phyloP scores from a whole-genome alignment of 192 early-diverging fungal species.

The Backusella morwellensis region DNA sequence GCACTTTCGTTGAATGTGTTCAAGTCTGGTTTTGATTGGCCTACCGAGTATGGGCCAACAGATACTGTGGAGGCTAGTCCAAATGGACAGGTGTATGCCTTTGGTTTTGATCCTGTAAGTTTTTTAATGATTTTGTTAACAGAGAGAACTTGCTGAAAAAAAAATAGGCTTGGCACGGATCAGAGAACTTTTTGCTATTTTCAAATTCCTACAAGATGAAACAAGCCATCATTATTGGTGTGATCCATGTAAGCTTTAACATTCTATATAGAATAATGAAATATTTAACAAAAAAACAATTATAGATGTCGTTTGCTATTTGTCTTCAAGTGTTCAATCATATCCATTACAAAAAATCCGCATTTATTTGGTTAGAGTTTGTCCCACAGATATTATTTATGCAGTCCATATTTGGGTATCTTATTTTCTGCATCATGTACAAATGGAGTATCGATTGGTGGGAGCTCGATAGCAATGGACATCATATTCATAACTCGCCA shows the following conservation, averaged over 20 bases:
- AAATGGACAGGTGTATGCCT: constrained; percentile 63
- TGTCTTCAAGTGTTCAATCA: constrained; percentile 88
- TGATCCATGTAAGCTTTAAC: constrained; percentile 62
- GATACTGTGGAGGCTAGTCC: constrained; percentile 59
- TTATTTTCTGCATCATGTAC: constrained; percentile 85
- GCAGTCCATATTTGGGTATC: constrained; percentile 94
- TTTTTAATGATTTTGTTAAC: neutral
- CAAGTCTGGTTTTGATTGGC: constrained; percentile 80
- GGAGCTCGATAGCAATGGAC: constrained; percentile 62
- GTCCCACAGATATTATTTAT: constrained; percentile 95
- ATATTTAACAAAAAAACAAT: neutral
- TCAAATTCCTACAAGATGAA: constrained; percentile 99
- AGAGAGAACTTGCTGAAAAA: no score
- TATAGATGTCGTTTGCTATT: constrained; percentile 88
- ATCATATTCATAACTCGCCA: constrained; percentile 66
- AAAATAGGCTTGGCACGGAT: constrained; percentile 73
- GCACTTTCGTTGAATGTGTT: constrained; percentile 76
- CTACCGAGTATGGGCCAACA: constrained; percentile 53
- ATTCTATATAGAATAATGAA: neutral
- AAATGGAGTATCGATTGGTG: constrained; percentile 97
- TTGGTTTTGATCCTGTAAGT: constrained; percentile 83
- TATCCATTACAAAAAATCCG: constrained; percentile 79
- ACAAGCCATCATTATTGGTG: constrained; percentile 93
- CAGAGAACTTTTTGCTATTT: constrained; percentile 93
- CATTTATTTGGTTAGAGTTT: constrained; percentile 84